These are phyloP conservation scores for Xylaria nigripes DNA, from an alignment of 495 filamentous ascomycete species.

Conservation along the genomic window DNA sequence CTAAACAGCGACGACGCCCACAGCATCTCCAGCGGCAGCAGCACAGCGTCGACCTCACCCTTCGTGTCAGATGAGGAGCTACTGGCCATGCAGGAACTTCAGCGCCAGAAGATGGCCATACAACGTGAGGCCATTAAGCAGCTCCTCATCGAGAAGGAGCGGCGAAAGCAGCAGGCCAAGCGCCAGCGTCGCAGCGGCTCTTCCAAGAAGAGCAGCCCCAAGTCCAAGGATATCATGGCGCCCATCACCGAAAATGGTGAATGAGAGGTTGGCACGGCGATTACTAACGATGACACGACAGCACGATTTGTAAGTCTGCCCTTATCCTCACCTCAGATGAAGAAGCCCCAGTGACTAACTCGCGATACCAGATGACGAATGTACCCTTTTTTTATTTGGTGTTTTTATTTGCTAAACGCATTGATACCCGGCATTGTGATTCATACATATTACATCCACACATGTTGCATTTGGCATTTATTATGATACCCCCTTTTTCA, in stretches of 20 bases:
- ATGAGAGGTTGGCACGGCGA: slow-evolving; percentile 10
- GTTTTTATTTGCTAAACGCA: neutral
- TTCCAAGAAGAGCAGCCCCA: slow-evolving; percentile 36
- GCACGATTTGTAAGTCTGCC: slow-evolving; percentile 21
- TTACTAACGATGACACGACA: slow-evolving; percentile 13
- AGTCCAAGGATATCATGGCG: slow-evolving; percentile 39
- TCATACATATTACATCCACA: neutral
- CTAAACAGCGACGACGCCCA: slow-evolving; percentile 34
- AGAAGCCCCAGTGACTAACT: neutral
- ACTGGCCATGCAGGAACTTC: slow-evolving; percentile 35
- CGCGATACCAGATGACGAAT: neutral
- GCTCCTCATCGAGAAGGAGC: slow-evolving; percentile 42
- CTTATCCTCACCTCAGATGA: neutral
- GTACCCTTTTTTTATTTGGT: neutral
- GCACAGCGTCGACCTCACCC: slow-evolving; percentile 33
- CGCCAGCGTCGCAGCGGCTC: slow-evolving; percentile 25
- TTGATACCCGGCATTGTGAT: slow-evolving; percentile 7
- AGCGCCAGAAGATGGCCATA: slow-evolving; percentile 37
- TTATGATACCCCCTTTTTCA: slow-evolving; percentile 15
- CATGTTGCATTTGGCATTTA: slow-evolving; percentile 1
- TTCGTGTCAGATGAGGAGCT: slow-evolving; percentile 32
- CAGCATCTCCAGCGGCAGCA: slow-evolving; percentile 39
- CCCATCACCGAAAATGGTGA: slow-evolving; percentile 40
- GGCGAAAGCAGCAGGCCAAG: slow-evolving; percentile 28
- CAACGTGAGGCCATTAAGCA: slow-evolving; percentile 39